Percentiles rank a stretch among this genome's conserved stretches.
phyloP scores from a whole-genome alignment of 2,329 filamentous ascomycete species.

The Orbilia oligospora region DNA sequence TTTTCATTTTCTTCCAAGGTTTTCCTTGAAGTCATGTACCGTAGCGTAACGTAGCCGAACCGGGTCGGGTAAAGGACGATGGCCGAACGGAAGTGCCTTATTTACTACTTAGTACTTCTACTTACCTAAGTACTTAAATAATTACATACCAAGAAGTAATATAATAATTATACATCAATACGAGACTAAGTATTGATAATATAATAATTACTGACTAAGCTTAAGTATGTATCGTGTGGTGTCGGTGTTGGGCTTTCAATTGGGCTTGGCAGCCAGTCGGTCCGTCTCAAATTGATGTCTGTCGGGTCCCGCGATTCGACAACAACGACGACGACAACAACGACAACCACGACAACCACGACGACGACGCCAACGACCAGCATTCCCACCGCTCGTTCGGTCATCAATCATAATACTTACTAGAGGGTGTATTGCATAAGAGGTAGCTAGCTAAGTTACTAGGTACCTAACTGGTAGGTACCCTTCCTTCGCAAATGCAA shows the following conservation, averaged over 20 bases:
- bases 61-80: slow-evolving; percentile 32
- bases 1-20: neutral
- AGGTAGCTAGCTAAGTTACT: too few species aligned
- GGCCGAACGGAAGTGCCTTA: slow-evolving; percentile 12
- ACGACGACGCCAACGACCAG: slow-evolving; percentile 2
- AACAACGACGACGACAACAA: slow-evolving; percentile 8
- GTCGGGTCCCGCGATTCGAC: neutral
- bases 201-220: too few species aligned
- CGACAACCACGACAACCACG: slow-evolving; percentile 4
- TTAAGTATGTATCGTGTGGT: too few species aligned
- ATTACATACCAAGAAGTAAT: neutral
- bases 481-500: too few species aligned
- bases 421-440: too few species aligned
- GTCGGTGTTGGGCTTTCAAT: too few species aligned
- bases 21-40: too few species aligned
- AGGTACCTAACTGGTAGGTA: too few species aligned
- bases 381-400: neutral
- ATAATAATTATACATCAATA: too few species aligned
- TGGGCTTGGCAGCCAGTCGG: too few species aligned
- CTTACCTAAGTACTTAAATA: neutral
- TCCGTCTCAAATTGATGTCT: too few species aligned
- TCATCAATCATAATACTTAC: neutral
- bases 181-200: too few species aligned
- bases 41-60: slow-evolving; percentile 20
- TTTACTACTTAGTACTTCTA: neutral